A percentile compares a stretch with the other conserved stretches of the same genome.
These are phyloP conservation scores for Aspergillus unguis DNA, from an alignment of 2,329 filamentous ascomycete species.

Conservation along the genomic window DNA sequence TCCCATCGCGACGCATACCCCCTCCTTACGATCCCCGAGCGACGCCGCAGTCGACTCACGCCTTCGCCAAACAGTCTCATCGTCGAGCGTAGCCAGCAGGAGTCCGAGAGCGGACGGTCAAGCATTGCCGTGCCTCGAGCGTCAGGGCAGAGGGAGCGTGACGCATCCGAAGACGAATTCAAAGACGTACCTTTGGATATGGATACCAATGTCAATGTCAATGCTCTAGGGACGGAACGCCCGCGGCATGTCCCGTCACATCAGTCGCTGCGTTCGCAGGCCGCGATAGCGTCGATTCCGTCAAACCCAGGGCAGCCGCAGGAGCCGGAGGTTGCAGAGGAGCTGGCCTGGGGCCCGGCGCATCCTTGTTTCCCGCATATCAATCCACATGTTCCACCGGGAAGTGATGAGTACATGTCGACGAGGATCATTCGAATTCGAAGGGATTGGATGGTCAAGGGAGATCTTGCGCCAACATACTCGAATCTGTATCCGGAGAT, in stretches of 20 bases:
- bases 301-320: constrained; percentile 34
- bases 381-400: constrained; percentile 81
- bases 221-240: constrained; percentile 22
- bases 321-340: constrained; percentile 60
- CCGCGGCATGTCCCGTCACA: constrained; percentile 41
- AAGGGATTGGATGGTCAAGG: constrained; percentile 85
- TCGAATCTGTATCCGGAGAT: constrained; percentile 97
- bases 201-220: constrained; percentile 17
- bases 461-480: constrained; percentile 88
- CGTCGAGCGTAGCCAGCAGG: constrained; percentile 47
- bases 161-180: constrained; percentile 16
- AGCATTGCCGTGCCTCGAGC: constrained; percentile 52
- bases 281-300: constrained; percentile 38
- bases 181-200: constrained; percentile 25
- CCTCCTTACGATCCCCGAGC: constrained; percentile 56
- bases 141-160: constrained; percentile 32
- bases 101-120: constrained; percentile 48
- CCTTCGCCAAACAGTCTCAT: constrained; percentile 45
- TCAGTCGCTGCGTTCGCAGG: constrained; percentile 40
- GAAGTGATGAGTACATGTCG: constrained; percentile 68
- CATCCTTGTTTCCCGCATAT: constrained; percentile 94
- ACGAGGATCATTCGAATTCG: constrained; percentile 90
- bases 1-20: constrained; percentile 51
- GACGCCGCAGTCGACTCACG: constrained; percentile 52
- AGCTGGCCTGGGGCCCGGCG: constrained; percentile 84